These are phyloP conservation scores for Penicillium sp. DNA, from an alignment of 2,329 filamentous ascomycete genomes.

Conservation along the genomic window DNA sequence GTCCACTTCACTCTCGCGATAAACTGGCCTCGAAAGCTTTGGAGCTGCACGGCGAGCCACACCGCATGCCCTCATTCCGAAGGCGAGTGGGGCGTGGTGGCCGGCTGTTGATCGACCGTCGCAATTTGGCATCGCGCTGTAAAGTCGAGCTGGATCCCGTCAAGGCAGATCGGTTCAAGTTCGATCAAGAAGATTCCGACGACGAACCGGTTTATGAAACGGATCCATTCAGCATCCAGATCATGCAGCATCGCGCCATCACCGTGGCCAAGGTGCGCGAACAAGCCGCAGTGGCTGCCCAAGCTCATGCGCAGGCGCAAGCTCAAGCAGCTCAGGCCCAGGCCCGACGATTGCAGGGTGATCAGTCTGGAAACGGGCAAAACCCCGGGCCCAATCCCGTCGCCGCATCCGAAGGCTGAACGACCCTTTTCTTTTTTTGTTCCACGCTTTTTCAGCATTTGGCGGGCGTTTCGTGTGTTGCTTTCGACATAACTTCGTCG, in stretches of 20 bases:
- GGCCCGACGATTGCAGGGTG: slow-evolving; percentile 39
- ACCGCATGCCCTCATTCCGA: slow-evolving; percentile 66
- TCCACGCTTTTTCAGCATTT: slow-evolving; percentile 30
- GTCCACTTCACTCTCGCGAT: slow-evolving; percentile 34
- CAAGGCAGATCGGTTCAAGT: slow-evolving; percentile 74
- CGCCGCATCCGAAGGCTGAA: slow-evolving; percentile 32
- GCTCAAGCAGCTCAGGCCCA: slow-evolving; percentile 41
- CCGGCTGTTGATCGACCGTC: slow-evolving; percentile 83
- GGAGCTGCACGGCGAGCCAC: slow-evolving; percentile 45
- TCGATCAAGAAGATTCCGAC: slow-evolving; percentile 80
- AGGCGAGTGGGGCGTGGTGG: slow-evolving; percentile 81
- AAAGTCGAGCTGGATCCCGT: slow-evolving; percentile 47
- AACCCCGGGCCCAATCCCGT: slow-evolving; percentile 32
- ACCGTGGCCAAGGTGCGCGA: slow-evolving; percentile 47
- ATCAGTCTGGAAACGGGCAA: slow-evolving; percentile 28
- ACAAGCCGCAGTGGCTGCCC: slow-evolving; percentile 43
- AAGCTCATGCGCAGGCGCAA: slow-evolving; percentile 44
- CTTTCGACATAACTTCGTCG: slow-evolving; percentile 23
- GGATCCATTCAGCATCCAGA: slow-evolving; percentile 63
- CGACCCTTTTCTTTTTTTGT: slow-evolving; percentile 14
- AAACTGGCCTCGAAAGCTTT: slow-evolving; percentile 43
- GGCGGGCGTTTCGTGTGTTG: slow-evolving; percentile 32
- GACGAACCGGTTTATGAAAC: slow-evolving; percentile 71
- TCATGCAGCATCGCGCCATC: slow-evolving; percentile 57
- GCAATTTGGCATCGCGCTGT: slow-evolving; percentile 60